Conservation (phyloP, 768 basidiomycete genomes). For the Porphyrellus cyaneotinctus region DNA sequence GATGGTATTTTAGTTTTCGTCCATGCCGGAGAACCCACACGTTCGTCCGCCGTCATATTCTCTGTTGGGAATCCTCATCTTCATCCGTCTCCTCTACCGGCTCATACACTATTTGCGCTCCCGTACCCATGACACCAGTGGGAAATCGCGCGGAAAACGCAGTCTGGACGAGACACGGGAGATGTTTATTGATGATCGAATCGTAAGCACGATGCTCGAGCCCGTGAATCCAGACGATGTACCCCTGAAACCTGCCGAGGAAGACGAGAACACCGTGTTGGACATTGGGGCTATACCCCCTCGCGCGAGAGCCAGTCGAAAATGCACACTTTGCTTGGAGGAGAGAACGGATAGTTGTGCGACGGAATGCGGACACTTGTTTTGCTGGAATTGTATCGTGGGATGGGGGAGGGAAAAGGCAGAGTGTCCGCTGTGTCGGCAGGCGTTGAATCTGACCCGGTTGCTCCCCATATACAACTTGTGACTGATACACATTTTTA, state of each 20-base stretch:
- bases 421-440: constrained; percentile 86
- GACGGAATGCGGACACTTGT: constrained; percentile 87
- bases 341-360: constrained; percentile 77
- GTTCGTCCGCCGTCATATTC: constrained; percentile 80
- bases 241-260: constrained; percentile 56
- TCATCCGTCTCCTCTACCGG: constrained; percentile 60
- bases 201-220: constrained; percentile 55
- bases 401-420: constrained; percentile 89
- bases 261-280: constrained; percentile 66
- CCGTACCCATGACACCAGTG: constrained; percentile 16
- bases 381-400: constrained; percentile 87
- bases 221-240: constrained; percentile 48
- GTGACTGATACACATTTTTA: constrained; percentile 33
- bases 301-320: constrained; percentile 52
- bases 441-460: constrained; percentile 62
- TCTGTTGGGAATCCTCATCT: constrained; percentile 72
- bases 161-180: constrained; percentile 31
- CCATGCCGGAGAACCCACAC: constrained; percentile 66
- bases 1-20: constrained; percentile 55
- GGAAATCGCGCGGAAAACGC: constrained; percentile 36
- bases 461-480: constrained; percentile 83
- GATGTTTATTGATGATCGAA: constrained; percentile 54
- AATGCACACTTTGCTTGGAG: constrained; percentile 81
- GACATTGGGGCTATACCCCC: constrained; percentile 54
- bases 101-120: constrained; percentile 45